Conservation (phyloP, 768 basidiomycete species). For the Inosperma sp. region DNA sequence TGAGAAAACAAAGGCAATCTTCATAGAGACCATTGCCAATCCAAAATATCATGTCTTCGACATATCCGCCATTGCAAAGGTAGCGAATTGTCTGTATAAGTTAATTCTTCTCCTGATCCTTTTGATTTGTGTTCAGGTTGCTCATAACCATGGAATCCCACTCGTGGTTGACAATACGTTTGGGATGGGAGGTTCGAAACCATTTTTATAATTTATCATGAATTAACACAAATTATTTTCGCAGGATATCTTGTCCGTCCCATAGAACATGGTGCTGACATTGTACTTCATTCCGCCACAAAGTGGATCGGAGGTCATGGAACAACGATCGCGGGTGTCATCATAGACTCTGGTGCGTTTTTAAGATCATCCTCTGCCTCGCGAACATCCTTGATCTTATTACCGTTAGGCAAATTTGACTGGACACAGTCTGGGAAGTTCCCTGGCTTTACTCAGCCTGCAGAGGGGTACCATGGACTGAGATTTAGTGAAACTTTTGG, state of each 20-base stretch:
- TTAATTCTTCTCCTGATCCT: neutral
- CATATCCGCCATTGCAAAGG: conserved; percentile 66
- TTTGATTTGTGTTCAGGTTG: conserved; percentile 40
- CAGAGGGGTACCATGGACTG: conserved; percentile 74
- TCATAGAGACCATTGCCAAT: conserved; percentile 76
- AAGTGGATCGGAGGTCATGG: conserved; percentile 87
- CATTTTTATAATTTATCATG: neutral
- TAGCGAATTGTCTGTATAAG: conserved; percentile 31
- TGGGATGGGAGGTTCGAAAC: conserved; percentile 54
- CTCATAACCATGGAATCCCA: conserved; percentile 68
- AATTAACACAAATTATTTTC: conserved; percentile 15
- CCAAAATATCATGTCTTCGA: conserved; percentile 67
- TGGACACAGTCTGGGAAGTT: conserved; percentile 65
- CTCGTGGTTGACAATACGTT: conserved; percentile 81
- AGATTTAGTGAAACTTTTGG: conserved; percentile 66
- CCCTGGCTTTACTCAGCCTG: conserved; percentile 68
- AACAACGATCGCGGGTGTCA: conserved; percentile 71
- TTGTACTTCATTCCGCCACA: conserved; percentile 74
- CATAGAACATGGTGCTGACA: conserved; percentile 72
- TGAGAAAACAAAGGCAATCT: conserved; percentile 71
- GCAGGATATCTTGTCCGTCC: conserved; percentile 61
- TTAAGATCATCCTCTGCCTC: neutral
- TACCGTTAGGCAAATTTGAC: conserved; percentile 64
- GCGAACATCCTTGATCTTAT: neutral
- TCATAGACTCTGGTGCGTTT: conserved; percentile 59